Base-by-base conservation (phyloP, 2,329 filamentous ascomycete species). In the Fusarium acutatum region DNA sequence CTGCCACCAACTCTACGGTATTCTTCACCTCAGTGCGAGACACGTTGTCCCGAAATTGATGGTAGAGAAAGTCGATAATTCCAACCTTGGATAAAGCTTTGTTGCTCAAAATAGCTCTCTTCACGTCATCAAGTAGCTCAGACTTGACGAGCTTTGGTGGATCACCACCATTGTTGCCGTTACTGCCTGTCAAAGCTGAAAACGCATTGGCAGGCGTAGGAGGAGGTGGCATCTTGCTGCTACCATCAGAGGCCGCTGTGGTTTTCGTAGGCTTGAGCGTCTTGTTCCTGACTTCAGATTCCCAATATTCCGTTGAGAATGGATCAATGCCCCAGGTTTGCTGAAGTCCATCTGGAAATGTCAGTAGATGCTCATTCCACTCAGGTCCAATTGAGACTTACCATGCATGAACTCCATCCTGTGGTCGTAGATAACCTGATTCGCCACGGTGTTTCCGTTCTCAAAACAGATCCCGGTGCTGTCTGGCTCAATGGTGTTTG, bases 391-490 rank as follows among this genome's bases (percentile, higher is more conserved):
- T 18, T 22, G 53, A 44, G 56, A 84, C 88, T 82, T 84, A 94
- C 92, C 89, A 58, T 92, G 84, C 58, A 97, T 88, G 69, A 95
- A 88, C 77, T 96, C 93, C 84, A 97, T 91, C 72, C 88, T 90
- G 81, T 92, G 94, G 13, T 87, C 85, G 66, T 89, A 83, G 71
- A 88, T 81, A 41, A 87, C 87, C 5, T 85, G 83, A 76, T 81
- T 86, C 73, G 81, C 86, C 72, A 83, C 81, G 56, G 85, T 83
- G 70, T 83, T 80, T 41, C 77, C 80, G 78, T 92, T 88, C 78
- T 97, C 94, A 89, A 95, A 99, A 79, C 93, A 96, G 15, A 98
- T 84, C 1, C 96, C 96, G 7, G 91, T 94, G 79, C 88, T 93
- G 46, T 93, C 85, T 1, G 95, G 94, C 78, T 95, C 90, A 77